These are phyloP conservation scores for Bipolaris sorokiniana DNA, from an alignment of 2,329 filamentous ascomycete species.

Conservation along the genomic window DNA sequence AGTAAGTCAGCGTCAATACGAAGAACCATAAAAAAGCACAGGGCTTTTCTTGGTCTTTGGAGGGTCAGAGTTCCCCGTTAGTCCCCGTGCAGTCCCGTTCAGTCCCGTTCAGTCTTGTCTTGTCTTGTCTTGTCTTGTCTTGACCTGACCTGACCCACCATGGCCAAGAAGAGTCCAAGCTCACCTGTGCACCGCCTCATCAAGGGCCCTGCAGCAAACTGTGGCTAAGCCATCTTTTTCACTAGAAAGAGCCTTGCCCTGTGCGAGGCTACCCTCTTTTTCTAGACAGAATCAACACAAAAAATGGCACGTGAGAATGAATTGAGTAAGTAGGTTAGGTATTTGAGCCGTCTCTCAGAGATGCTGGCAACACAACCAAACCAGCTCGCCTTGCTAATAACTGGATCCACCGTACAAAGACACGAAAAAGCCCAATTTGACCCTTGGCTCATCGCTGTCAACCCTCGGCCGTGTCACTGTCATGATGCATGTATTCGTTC, in stretches of 20 bases:
- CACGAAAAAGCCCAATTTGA: slow-evolving; percentile 12
- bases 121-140: no score
- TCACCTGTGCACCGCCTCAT: slow-evolving; percentile 14
- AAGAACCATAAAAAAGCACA: background rate
- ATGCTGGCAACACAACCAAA: slow-evolving; percentile 8
- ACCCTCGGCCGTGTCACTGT: slow-evolving; percentile 35
- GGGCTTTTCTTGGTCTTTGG: background rate
- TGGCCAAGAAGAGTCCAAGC: slow-evolving; percentile 3
- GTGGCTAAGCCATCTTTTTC: slow-evolving; percentile 5
- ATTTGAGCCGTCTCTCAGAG: slow-evolving; percentile 11
- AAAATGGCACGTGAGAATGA: slow-evolving; percentile 14
- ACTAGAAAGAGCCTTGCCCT: slow-evolving; percentile 9
- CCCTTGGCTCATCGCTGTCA: slow-evolving; percentile 37
- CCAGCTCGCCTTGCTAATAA: slow-evolving; percentile 12
- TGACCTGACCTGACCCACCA: background rate
- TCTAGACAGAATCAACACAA: background rate
- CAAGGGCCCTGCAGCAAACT: slow-evolving; percentile 23
- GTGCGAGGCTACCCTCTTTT: background rate
- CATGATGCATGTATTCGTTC: slow-evolving; percentile 42
- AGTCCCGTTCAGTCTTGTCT: no score
- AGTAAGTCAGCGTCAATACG: background rate
- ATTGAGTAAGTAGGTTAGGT: slow-evolving; percentile 18
- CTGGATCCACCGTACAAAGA: slow-evolving; percentile 14
- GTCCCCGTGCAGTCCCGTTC: no score
- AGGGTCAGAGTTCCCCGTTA: no score